Evolutionary conservation across 495 filamentous ascomycete genomes (phyloP).

Genomic region (Talaromyces wortmannii): DNA sequence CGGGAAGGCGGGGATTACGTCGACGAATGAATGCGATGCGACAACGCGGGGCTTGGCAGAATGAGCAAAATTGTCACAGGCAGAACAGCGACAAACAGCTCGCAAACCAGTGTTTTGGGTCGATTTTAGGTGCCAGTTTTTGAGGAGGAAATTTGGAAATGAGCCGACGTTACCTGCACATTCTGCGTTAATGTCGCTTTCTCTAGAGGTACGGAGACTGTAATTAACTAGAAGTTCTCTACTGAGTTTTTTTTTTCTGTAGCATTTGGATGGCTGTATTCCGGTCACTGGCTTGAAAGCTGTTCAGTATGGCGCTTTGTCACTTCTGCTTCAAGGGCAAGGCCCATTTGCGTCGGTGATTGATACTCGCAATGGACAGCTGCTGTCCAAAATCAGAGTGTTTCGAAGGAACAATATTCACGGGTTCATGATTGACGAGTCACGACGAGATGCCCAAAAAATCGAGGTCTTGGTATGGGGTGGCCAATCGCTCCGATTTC

Average conservation of each 20-base stretch:
- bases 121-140: background rate
- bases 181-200: background rate
- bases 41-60: background rate
- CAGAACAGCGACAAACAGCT: background rate
- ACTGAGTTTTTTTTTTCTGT: background rate
- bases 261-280: constrained; percentile 41
- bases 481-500: constrained; percentile 62
- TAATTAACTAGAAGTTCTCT: background rate
- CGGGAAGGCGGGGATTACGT: background rate
- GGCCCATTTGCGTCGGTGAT: constrained; percentile 30
- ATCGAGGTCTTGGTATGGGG: constrained; percentile 60
- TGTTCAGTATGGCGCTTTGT: constrained; percentile 14
- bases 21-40: background rate
- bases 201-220: background rate
- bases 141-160: background rate
- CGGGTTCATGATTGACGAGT: constrained; percentile 24
- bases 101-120: background rate
- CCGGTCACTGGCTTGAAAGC: constrained; percentile 35
- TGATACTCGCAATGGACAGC: constrained; percentile 24
- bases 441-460: constrained; percentile 1
- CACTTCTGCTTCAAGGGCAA: constrained; percentile 33
- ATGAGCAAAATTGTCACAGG: background rate
- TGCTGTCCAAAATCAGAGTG: constrained; percentile 18
- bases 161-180: background rate
- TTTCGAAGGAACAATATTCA: constrained; percentile 38